Evolutionary conservation across 306 rosid species (phyloP), one percentile per base, ranked within the genome.

Genomic region (Fragaria ananassa): DNA sequence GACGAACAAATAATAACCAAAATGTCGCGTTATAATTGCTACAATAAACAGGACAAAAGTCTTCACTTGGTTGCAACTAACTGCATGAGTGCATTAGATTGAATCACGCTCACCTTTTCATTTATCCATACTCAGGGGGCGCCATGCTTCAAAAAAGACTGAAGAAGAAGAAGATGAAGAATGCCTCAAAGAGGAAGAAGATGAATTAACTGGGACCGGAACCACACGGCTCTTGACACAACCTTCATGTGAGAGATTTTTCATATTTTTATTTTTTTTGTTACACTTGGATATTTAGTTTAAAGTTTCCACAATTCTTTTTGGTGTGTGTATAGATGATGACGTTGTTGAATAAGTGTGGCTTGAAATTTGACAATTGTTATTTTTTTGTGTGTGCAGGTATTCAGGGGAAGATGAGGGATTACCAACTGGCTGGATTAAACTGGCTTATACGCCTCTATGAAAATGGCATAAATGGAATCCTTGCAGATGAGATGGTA

Each of bases 401-500:
- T 75, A 92, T 95, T 74, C 98, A 95, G 76, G 98, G 98, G 51
- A 95, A 95, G 85, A 87, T 95, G 97, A 92, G 99, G 83, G 99
- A 95, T 83, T 95, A 95, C 85, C 99, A 95, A 82, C 97, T 95
- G 79, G 99, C 99, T 57, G 99, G 99, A 44, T 79, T 95, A 63
- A 95, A 95, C 73, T 95, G 99, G 99, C 96, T 95, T 41, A 95
- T 95, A 64, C 88, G 99, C 44, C 83, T 95, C 68, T 95, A 95
- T 75, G 99, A 95, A 79, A 95, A 95, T 80, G 99, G 99, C 31
- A 95, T 95, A 78, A 95, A 95, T 82, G 99, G 99, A 83, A 95
- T 95, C 85, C 92, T 95, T 68, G 99, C 99, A 6, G 99, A 95
- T 89, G 99, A 95, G 83, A 95, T 95, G 99, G 98, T 95, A 83